A percentile compares a stretch with the other conserved stretches of the same genome.
Conservation (phyloP, 164 flowering plant genomes). For the Macadamia tetraphylla region DNA sequence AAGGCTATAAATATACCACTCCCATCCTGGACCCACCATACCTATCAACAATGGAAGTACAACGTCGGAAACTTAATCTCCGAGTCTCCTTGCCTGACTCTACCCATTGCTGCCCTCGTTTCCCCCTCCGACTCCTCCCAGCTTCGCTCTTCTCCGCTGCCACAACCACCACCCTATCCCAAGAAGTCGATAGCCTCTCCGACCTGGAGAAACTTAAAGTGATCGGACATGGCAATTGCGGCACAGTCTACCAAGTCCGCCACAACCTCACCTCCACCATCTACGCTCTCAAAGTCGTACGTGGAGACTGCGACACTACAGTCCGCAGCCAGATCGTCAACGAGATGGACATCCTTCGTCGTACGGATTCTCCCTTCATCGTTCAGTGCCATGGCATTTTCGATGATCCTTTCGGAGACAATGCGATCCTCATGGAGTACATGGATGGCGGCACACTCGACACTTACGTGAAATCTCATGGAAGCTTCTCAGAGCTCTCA, state of each 20-base stretch:
- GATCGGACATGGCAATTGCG: slow-evolving; percentile 77
- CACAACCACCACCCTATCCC: neutral
- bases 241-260: slow-evolving; percentile 70
- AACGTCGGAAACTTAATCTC: neutral
- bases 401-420: slow-evolving; percentile 48
- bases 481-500: slow-evolving; percentile 33
- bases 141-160: neutral
- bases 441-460: slow-evolving; percentile 67
- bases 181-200: slow-evolving; percentile 4
- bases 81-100: neutral
- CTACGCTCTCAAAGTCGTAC: slow-evolving; percentile 12
- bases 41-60: no score
- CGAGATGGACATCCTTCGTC: slow-evolving; percentile 51
- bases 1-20: no score
- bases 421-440: slow-evolving; percentile 54
- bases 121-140: neutral
- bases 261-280: slow-evolving; percentile 42
- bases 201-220: slow-evolving; percentile 46
- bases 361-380: slow-evolving; percentile 58
- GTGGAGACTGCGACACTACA: slow-evolving; percentile 15
- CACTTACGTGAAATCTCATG: slow-evolving; percentile 16
- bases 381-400: slow-evolving; percentile 32
- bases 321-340: no score
- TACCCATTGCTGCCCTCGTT: neutral
- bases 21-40: no score